Evolutionary conservation across 768 basidiomycete genomes (phyloP).

Genomic region (Tulasnella sp.): DNA sequence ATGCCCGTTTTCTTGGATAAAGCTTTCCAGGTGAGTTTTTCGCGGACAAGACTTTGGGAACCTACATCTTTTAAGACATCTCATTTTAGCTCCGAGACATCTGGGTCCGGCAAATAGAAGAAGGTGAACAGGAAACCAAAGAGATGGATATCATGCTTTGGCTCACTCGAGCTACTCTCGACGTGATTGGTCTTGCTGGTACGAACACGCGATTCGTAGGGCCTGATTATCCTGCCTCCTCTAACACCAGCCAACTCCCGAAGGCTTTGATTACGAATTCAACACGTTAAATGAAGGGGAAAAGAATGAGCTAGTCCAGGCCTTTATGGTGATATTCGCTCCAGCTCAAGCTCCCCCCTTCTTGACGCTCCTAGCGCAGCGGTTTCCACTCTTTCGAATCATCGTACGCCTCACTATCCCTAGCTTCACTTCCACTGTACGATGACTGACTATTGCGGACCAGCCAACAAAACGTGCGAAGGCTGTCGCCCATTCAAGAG

Average conservation of each 20-base stretch:
- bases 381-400: not conserved
- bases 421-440: not conserved
- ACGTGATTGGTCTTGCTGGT: not conserved
- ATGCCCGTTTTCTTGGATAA: constrained; percentile 53
- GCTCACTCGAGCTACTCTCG: not conserved
- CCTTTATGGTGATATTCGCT: constrained; percentile 28
- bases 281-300: constrained; percentile 28
- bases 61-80: too few species aligned
- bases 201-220: not conserved
- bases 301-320: constrained; percentile 31
- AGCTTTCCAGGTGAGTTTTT: constrained; percentile 32
- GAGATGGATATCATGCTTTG: not conserved
- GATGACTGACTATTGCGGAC: not conserved
- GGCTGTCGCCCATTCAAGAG: not conserved
- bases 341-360: not conserved
- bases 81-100: constrained; percentile 8
- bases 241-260: not conserved
- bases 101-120: not conserved
- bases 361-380: not conserved
- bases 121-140: not conserved
- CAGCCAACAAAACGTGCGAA: not conserved
- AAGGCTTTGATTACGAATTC: constrained; percentile 32
- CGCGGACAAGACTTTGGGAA: too few species aligned
- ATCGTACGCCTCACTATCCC: not conserved
- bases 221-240: not conserved